Percentiles rank a stretch among this genome's conserved stretches.
Evolutionary conservation across 768 basidiomycete genomes (phyloP).

Genomic region (Leccinum incarnatum): DNA sequence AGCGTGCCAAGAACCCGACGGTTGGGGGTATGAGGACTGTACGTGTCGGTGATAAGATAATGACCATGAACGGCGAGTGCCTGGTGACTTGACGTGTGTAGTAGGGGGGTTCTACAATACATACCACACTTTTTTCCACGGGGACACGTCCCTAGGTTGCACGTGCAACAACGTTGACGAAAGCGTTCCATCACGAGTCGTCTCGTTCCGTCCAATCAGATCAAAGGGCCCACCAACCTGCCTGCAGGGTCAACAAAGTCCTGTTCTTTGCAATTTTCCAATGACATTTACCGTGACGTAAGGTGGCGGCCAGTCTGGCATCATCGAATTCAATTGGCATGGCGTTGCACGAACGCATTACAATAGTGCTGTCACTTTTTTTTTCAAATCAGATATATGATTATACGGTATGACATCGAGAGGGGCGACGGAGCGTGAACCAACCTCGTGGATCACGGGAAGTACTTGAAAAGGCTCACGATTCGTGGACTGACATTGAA

Average conservation of each 20-base stretch:
- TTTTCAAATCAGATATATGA: background rate
- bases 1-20: conserved; percentile 12
- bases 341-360: background rate
- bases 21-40: background rate
- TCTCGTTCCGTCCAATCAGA: background rate
- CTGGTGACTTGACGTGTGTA: background rate
- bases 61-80: background rate
- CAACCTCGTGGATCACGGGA: background rate
- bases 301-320: background rate
- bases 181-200: background rate
- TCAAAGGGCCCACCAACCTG: background rate
- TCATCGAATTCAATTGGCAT: background rate
- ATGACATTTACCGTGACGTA: background rate
- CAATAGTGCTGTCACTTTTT: background rate
- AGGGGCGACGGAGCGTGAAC: background rate
- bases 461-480: background rate
- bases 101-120: background rate
- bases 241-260: background rate
- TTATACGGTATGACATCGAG: background rate
- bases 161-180: background rate
- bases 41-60: conserved; percentile 8
- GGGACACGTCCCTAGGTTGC: conserved; percentile 2
- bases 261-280: conserved; percentile 14
- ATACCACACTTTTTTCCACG: conserved; percentile 8
- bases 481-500: background rate